These are phyloP conservation scores for Bryopsis sp. DNA, from an alignment of 139 green algal genomes.

Conservation along the genomic window DNA sequence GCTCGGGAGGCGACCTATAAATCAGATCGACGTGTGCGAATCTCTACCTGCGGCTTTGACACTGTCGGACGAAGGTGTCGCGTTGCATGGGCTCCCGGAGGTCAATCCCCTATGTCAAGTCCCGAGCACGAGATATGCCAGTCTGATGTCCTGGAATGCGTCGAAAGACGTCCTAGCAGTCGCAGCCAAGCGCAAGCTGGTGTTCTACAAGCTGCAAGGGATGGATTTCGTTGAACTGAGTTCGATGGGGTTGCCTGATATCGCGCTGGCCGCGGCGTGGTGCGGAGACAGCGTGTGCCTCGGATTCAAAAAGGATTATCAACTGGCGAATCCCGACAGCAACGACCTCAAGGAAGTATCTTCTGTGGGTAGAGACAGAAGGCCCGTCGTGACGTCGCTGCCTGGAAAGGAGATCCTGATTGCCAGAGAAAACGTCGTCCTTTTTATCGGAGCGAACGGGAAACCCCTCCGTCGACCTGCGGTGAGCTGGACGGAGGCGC, in stretches of 20 bases:
- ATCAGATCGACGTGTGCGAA: neutral
- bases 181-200: neutral
- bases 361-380: neutral
- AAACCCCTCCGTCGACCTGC: neutral
- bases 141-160: conserved; percentile 13
- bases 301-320: neutral
- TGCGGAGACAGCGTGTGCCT: conserved; percentile 13
- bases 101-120: neutral
- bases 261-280: neutral
- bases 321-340: conserved; percentile 1
- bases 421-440: conserved; percentile 1
- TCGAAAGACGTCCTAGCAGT: neutral
- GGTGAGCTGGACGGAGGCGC: conserved; percentile 5
- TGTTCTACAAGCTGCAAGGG: conserved; percentile 9
- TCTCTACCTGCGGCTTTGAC: neutral
- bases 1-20: neutral
- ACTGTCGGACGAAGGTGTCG: neutral
- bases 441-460: conserved; percentile 12
- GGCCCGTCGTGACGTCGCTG: neutral
- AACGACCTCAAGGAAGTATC: neutral
- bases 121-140: neutral
- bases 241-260: conserved; percentile 7
- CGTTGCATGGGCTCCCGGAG: conserved; percentile 7
- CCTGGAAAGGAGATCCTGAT: conserved; percentile 12
- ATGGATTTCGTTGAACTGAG: conserved; percentile 9